Percentiles rank a stretch among this genome's conserved stretches.
phyloP scores from a whole-genome alignment of 495 filamentous ascomycete species.

The Bathelium albidoporum region DNA sequence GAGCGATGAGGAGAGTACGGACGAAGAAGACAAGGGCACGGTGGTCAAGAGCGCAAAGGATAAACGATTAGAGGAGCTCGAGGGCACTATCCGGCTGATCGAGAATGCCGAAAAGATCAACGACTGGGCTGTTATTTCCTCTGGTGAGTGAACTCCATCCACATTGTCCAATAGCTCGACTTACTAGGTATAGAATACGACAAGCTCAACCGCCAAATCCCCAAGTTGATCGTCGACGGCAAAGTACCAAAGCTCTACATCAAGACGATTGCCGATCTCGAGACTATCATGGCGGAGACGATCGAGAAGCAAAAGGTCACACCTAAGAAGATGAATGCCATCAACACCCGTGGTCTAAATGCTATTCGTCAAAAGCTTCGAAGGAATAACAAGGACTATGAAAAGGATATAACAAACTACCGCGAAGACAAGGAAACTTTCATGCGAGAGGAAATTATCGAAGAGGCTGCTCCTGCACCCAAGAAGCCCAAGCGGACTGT shows the following conservation, averaged over 20 bases:
- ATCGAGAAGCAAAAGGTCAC: slow-evolving; percentile 90
- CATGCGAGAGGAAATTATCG: slow-evolving; percentile 77
- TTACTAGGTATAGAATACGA: slow-evolving; percentile 67
- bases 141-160: slow-evolving; percentile 45
- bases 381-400: slow-evolving; percentile 96
- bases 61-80: slow-evolving; percentile 89
- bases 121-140: slow-evolving; percentile 88
- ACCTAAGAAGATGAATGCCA: slow-evolving; percentile 97
- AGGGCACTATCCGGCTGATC: slow-evolving; percentile 75
- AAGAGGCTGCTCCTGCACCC: slow-evolving; percentile 41
- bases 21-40: slow-evolving; percentile 56
- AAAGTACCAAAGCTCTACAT: slow-evolving; percentile 82
- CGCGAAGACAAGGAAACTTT: slow-evolving; percentile 71
- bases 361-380: slow-evolving; percentile 93
- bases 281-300: slow-evolving; percentile 92
- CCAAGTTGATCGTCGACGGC: slow-evolving; percentile 57
- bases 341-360: slow-evolving; percentile 86
- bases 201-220: slow-evolving; percentile 85
- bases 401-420: slow-evolving; percentile 77
- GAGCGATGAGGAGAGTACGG: slow-evolving; percentile 55
- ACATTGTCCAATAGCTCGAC: slow-evolving; percentile 13
- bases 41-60: slow-evolving; percentile 95
- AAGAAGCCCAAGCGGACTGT: slow-evolving; percentile 37
- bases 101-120: slow-evolving; percentile 96
- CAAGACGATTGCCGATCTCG: slow-evolving; percentile 83